These are phyloP conservation scores for Phytophthora cryptogea DNA, from an alignment of 352 stramenopile genomes.

Conservation along the genomic window DNA sequence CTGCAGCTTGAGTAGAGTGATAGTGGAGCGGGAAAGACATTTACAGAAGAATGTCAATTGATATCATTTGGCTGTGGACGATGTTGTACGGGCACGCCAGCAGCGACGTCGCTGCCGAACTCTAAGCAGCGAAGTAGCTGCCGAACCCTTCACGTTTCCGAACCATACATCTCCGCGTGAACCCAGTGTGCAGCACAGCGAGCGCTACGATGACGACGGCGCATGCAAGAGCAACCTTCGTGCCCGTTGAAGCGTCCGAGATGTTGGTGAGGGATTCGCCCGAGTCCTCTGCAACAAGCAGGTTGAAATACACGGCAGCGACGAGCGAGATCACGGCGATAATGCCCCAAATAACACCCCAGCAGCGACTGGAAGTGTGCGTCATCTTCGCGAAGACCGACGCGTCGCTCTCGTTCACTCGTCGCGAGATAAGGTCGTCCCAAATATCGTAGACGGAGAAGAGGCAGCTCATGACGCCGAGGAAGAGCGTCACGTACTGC, in stretches of 20 bases:
- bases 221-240: constrained; percentile 55
- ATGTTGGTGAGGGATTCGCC: constrained; percentile 53
- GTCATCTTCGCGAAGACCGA: constrained; percentile 91
- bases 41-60: constrained; percentile 1
- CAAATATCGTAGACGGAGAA: constrained; percentile 93
- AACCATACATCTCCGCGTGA: constrained; percentile 78
- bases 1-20: constrained; percentile 1
- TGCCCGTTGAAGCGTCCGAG: constrained; percentile 59
- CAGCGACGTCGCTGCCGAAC: not conserved
- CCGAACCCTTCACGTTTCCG: constrained; percentile 43
- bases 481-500: constrained; percentile 87
- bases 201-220: constrained; percentile 55
- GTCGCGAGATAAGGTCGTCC: constrained; percentile 90
- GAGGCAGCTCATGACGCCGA: constrained; percentile 91
- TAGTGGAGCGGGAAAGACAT: constrained; percentile 9
- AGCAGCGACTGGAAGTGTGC: constrained; percentile 90
- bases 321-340: constrained; percentile 78
- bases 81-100: not conserved
- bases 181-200: constrained; percentile 63
- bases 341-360: constrained; percentile 88
- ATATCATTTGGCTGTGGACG: constrained; percentile 11
- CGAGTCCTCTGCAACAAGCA: constrained; percentile 68
- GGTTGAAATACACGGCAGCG: constrained; percentile 84
- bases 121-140: constrained; percentile 40
- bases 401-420: constrained; percentile 88